Conservation (phyloP, 345 rosid genomes). For the Bruguiera parviflora region DNA sequence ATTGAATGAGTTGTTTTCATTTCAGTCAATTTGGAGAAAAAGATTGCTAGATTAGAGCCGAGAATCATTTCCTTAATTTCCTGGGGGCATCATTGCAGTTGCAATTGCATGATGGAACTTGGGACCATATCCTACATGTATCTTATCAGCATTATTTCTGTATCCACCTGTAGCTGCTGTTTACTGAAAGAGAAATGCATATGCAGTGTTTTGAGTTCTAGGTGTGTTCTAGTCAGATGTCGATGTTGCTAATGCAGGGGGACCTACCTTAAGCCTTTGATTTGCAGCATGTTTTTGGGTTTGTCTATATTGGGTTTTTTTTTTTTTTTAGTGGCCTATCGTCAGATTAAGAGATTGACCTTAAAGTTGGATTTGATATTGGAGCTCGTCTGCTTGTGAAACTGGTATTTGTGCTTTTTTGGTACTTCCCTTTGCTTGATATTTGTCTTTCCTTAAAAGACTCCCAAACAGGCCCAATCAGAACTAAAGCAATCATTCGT, state of each 20-base stretch:
- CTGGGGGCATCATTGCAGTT: constrained; percentile 17
- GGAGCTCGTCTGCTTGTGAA: constrained; percentile 20
- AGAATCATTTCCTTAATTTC: constrained; percentile 30
- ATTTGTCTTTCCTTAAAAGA: background rate
- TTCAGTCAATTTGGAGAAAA: constrained; percentile 7
- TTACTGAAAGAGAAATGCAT: constrained; percentile 24
- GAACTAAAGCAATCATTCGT: constrained; percentile 14
- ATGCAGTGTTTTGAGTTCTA: constrained; percentile 2
- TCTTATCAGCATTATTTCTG: constrained; percentile 7
- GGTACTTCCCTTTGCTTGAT: background rate
- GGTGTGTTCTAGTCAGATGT: constrained; percentile 8
- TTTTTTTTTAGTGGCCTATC: constrained; percentile 4
- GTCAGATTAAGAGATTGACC: constrained; percentile 15
- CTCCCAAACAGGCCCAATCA: constrained; percentile 11
- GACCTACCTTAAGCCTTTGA: constrained; percentile 34
- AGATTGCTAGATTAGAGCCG: constrained; percentile 38
- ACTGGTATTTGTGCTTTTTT: constrained; percentile 20
- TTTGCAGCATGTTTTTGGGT: constrained; percentile 11
- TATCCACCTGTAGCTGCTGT: constrained; percentile 19
- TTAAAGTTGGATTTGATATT: constrained; percentile 14
- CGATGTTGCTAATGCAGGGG: constrained; percentile 10
- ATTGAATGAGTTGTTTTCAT: constrained; percentile 2
- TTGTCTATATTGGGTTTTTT: constrained; percentile 6
- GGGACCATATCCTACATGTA: constrained; percentile 9
- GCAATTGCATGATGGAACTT: constrained; percentile 10